phyloP scores from a whole-genome alignment of 805 yeast genomes.

The Spathaspora passalidarum region DNA sequence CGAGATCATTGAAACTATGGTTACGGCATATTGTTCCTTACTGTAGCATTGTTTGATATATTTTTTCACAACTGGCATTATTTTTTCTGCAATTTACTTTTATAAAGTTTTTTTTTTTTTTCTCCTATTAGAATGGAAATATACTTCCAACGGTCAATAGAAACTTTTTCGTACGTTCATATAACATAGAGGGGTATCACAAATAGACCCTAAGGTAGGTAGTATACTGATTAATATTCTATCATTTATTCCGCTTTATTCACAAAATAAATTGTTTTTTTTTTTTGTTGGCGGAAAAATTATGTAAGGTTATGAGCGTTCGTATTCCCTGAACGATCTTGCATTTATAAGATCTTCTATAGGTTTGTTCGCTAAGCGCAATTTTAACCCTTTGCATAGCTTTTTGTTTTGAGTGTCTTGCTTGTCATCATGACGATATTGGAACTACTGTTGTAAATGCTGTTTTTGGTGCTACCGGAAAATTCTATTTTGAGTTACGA shows the following conservation, averaged over 20 bases:
- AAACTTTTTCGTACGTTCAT: no score
- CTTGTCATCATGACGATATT: no score
- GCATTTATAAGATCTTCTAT: no score
- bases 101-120: not conserved
- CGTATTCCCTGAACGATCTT: no score
- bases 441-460: no score
- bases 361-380: not conserved
- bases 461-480: no score
- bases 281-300: not conserved
- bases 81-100: not conserved
- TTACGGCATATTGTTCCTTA: no score
- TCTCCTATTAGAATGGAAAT: not conserved
- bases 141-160: not conserved
- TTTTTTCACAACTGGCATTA: not conserved
- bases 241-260: no score
- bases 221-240: not conserved
- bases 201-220: not conserved
- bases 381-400: not conserved
- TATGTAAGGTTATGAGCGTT: not conserved
- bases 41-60: not conserved
- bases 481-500: not conserved
- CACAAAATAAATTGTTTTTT: not conserved
- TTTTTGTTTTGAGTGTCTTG: not conserved
- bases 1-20: no score
- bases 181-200: not conserved